Percentiles rank a stretch among this genome's conserved stretches.
Evolutionary conservation across 371 early-diverging fungal species (phyloP).

Genomic region (Mortierella sp.): DNA sequence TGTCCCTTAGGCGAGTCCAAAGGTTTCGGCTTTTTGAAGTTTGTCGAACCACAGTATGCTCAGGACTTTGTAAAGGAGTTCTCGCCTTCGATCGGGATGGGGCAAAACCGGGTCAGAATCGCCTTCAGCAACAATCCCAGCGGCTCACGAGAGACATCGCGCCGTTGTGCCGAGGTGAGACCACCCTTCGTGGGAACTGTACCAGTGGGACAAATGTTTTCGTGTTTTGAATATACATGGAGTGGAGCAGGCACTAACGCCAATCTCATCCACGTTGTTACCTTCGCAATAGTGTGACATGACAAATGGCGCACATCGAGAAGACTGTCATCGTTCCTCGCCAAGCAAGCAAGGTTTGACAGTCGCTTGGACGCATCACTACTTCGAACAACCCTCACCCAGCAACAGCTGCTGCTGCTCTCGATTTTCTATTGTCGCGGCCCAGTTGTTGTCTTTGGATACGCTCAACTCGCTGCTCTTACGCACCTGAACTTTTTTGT

Average conservation of each 20-base stretch:
- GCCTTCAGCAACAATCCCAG: slow-evolving; percentile 45
- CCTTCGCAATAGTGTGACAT: slow-evolving; percentile 29
- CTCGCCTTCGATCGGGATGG: slow-evolving; percentile 37
- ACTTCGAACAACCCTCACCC: slow-evolving; percentile 15
- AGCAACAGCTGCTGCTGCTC: slow-evolving; percentile 14
- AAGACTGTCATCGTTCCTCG: slow-evolving; percentile 33
- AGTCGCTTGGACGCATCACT: slow-evolving; percentile 42
- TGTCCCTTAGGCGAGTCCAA: slow-evolving; percentile 32
- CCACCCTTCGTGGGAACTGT: not conserved
- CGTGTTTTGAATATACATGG: not conserved
- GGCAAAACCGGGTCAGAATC: slow-evolving; percentile 24
- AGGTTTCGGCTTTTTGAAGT: slow-evolving; percentile 46
- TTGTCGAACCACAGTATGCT: slow-evolving; percentile 24
- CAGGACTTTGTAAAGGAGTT: slow-evolving; percentile 32
- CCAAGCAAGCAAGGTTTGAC: slow-evolving; percentile 58
- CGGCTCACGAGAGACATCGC: slow-evolving; percentile 18
- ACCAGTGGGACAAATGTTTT: not conserved
- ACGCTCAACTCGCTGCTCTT: slow-evolving; percentile 5
- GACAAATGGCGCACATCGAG: slow-evolving; percentile 25
- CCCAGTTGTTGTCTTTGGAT: slow-evolving; percentile 10
- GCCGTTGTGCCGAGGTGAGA: slow-evolving; percentile 32
- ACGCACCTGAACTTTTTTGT: slow-evolving; percentile 15
- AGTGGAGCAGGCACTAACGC: not conserved
- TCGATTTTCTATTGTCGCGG: slow-evolving; percentile 12
- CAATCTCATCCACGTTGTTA: not conserved